Base-by-base conservation (phyloP, 2,329 filamentous ascomycete species). In the Didymella glomerata region DNA sequence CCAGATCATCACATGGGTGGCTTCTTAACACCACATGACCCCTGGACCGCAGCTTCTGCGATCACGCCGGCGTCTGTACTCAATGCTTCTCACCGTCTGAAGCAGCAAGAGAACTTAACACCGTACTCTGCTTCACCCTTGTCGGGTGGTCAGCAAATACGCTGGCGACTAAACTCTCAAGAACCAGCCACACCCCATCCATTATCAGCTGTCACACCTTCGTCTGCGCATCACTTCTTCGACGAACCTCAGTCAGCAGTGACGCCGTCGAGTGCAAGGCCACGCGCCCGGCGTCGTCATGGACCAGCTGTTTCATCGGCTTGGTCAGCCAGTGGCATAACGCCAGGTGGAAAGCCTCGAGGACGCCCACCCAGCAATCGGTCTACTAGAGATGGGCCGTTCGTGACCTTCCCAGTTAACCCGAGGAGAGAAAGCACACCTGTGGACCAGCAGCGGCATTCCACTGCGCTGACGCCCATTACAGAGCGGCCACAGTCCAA, bases 231-330 rank as follows among this genome's bases (percentile, higher is more conserved):
- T 51, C 78, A 81, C 7, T 81, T 80, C 48, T 81, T 82, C 54
- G 80, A 83, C 46, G 89, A 92, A 63, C 90, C 91, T 10, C 87
- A 84, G 48, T 93, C 92, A 0, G 90, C 91, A 3, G 82, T 91
- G n/a, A 90, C 89, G 4, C 87, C 89, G 1, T 86, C 85, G 51
- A 74, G 75, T 46, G 71, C 77, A 13, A 55, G 57, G 34, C 88
- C 83, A 62, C 77, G 85, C 58, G 76, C 82, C 6, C 77, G 85
- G 54, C 83, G 89, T 54, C 86, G 91, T 4, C 90, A 96, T 73
- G 93, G 93, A 0, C 90, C 92, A 0, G 92, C 91, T 7, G 92
- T 97, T 0, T 97, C 93, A 0, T 97, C 93, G 10, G 93, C 93
- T 0, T 97, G 93, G 93, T 87, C 90, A 54, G 87, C 87, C 63